Evolutionary conservation across 2,329 filamentous ascomycete genomes (phyloP).

Genomic region (Fusarium globosum): DNA sequence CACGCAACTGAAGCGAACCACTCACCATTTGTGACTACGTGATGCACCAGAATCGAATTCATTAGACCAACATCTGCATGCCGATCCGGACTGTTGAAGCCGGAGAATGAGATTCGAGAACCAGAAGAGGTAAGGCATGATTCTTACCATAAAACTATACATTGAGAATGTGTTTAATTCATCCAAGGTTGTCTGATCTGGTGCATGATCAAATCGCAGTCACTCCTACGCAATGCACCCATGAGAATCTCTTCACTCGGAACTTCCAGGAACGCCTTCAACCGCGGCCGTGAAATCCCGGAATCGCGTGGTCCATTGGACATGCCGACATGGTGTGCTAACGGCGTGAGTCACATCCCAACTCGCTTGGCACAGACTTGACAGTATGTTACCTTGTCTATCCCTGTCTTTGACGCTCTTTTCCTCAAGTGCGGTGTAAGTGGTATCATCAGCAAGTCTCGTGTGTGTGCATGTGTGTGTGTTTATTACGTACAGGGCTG

Average conservation of each 20-base stretch:
- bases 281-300: slow-evolving; percentile 26
- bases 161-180: neutral
- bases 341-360: slow-evolving; percentile 45
- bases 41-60: slow-evolving; percentile 19
- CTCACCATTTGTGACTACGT: slow-evolving; percentile 28
- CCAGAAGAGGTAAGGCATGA: slow-evolving; percentile 2
- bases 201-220: slow-evolving; percentile 16
- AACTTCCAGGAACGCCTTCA: slow-evolving; percentile 17
- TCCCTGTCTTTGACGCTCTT: slow-evolving; percentile 5
- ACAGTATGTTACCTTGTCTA: slow-evolving; percentile 20
- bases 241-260: slow-evolving; percentile 1
- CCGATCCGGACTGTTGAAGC: slow-evolving; percentile 10
- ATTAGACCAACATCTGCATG: neutral
- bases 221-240: neutral
- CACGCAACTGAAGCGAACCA: slow-evolving; percentile 26
- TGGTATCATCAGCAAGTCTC: slow-evolving; percentile 32
- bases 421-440: slow-evolving; percentile 34
- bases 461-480: slow-evolving; percentile 20
- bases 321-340: slow-evolving; percentile 37
- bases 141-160: neutral
- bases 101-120: neutral
- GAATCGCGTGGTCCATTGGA: slow-evolving; percentile 27
- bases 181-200: slow-evolving; percentile 3
- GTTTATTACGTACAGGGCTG: neutral
- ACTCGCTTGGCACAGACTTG: slow-evolving; percentile 19